Evolutionary conservation across 768 basidiomycete species (phyloP), one percentile per base, ranked within the genome.

Genomic region (Phaeotremella fagi): DNA sequence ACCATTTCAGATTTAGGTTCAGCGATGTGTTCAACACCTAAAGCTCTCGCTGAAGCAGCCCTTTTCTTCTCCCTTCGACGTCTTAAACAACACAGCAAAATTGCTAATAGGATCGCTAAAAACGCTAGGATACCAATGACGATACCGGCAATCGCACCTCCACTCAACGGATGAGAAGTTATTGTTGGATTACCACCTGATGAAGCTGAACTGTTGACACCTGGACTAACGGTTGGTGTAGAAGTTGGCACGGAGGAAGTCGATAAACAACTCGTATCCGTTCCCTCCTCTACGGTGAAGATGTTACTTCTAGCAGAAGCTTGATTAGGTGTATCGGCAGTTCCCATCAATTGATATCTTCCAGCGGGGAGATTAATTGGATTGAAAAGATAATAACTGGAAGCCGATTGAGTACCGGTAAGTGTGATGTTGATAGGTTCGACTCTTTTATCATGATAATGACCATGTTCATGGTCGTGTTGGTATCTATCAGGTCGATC

Each of bases 141-240:
- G 14, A 65, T 57, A 7, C 64, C 64, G 7, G 47, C 63, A n/a
- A 65, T 59, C 7, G 54, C 63, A 6, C 63, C 63, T 15, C 63
- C 59, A 18, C 41, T 27, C 18, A 61, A 12, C 2, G 38, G 52
- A 29, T 22, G 23, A 15, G 9, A 35, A 14, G 38, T 35, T 16
- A 14, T 27, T 15, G 18, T 45, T 18, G 45, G 14, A 31, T 37
- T 12, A 1, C 31, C 24, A 18, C 31, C 38, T 9, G 20, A 12
- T 9, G 46, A 24, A 14, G 43, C 28, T 23, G 35, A 14, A n/a
- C 23, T 11, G 12, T 1, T 41, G 4, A 25, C 33, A 6, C 41
- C 29, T 18, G 48, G 20, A 26, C 31, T 35, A 18, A 45, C 44
- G 51, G 29, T 45, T 7, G 43, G 9, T 22, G 25, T 35, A 20